Evolutionary conservation across 1,139 yeast genomes (phyloP).

Genomic region (Sugiyamaella grinbergsii): DNA sequence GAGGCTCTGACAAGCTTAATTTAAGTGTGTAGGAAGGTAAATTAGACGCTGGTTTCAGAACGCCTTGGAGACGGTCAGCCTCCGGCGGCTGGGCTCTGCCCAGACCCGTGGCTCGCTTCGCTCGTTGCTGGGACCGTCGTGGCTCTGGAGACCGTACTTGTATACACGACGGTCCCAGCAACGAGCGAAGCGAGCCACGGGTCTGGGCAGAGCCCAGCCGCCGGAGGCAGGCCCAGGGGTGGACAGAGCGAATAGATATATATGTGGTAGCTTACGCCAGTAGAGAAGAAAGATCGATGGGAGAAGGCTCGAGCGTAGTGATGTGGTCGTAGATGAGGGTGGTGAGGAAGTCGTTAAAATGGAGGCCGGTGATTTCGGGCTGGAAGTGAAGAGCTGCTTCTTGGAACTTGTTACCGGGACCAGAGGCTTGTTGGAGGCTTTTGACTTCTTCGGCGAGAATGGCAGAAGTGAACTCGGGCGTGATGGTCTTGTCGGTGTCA

Average conservation of each 20-base stretch:
- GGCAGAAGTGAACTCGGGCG: constrained; percentile 56
- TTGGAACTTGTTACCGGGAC: constrained; percentile 59
- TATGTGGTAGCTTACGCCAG: neutral
- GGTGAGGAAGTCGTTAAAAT: constrained; percentile 44
- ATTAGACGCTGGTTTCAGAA: neutral
- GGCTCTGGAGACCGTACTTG: no score
- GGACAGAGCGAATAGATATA: neutral
- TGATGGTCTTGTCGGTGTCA: constrained; percentile 52
- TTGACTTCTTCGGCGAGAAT: constrained; percentile 63
- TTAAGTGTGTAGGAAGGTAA: neutral
- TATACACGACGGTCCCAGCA: constrained; percentile 2
- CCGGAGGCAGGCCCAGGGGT: neutral
- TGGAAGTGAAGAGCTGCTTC: constrained; percentile 42
- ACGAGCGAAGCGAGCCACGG: constrained; percentile 2
- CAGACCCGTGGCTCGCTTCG: constrained; percentile 2
- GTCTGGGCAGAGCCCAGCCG: constrained; percentile 9
- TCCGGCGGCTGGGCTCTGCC: constrained; percentile 12
- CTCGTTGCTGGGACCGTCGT: constrained; percentile 3
- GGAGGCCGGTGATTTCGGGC: constrained; percentile 41
- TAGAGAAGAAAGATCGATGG: constrained; percentile 2
- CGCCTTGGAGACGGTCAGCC: neutral
- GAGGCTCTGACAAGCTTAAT: no score
- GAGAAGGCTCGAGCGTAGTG: constrained; percentile 6
- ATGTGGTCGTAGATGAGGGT: constrained; percentile 49
- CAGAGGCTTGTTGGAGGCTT: constrained; percentile 56